Evolutionary conservation across 768 basidiomycete species (phyloP).

Genomic region (Lepiota venenata): DNA sequence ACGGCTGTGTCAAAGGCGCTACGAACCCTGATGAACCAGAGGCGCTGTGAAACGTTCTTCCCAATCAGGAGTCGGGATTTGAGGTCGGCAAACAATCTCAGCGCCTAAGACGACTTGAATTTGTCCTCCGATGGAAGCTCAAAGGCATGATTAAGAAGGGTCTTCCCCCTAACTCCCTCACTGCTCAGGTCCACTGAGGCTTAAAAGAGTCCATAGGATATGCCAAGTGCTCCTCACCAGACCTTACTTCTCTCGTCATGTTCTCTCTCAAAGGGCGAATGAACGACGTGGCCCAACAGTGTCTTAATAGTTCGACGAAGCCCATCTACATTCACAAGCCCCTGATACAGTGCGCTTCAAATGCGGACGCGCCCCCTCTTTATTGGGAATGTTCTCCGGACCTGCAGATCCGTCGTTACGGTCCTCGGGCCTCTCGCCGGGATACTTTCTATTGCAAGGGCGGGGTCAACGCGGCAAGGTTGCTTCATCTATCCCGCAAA

Average conservation of each 20-base stretch:
- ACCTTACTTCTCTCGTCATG: background rate
- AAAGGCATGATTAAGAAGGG: too few relatives aligned
- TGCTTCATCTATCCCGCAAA: conserved; percentile 11
- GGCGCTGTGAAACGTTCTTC: too few relatives aligned
- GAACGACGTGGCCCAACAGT: background rate
- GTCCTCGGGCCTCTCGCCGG: conserved; percentile 10
- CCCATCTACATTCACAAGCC: background rate
- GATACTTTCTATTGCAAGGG: conserved; percentile 16
- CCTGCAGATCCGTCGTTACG: conserved; percentile 5
- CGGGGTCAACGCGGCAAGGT: conserved; percentile 13
- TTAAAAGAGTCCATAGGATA: background rate
- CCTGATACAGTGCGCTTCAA: background rate
- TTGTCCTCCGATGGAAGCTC: too few relatives aligned
- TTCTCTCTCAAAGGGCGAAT: background rate
- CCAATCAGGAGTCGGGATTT: too few relatives aligned
- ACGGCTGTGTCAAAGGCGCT: too few relatives aligned
- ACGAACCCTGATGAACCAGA: too few relatives aligned
- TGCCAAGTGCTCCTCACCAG: background rate
- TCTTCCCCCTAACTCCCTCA: too few relatives aligned
- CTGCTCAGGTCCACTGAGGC: too few relatives aligned
- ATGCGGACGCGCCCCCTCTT: conserved; percentile 3
- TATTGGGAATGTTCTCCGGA: conserved; percentile 5
- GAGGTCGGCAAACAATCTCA: too few relatives aligned
- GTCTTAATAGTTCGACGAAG: background rate
- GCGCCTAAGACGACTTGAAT: too few relatives aligned